Percentiles rank a stretch among this genome's conserved stretches.
phyloP scores from a whole-genome alignment of 2,329 filamentous ascomycete genomes.

The Botrytis deweyae region DNA sequence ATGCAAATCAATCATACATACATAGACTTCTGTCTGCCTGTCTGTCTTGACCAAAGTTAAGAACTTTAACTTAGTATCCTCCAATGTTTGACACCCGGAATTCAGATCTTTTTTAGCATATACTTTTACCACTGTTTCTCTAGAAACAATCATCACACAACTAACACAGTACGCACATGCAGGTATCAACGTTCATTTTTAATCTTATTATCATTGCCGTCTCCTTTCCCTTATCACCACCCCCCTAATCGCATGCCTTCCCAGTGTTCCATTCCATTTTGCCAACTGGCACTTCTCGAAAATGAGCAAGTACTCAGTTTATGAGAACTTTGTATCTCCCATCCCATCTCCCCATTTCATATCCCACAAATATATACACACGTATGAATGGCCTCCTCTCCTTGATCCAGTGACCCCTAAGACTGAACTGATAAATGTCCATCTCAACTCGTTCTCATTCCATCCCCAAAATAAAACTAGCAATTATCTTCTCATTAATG shows the following conservation, averaged over 20 bases:
- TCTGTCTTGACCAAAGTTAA: not conserved
- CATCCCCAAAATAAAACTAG: constrained; percentile 12
- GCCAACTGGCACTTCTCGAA: not conserved
- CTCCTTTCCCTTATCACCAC: not conserved
- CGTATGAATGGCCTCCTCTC: not conserved
- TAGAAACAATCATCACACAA: not conserved
- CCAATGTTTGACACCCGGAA: not conserved
- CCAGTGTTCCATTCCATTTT: not conserved
- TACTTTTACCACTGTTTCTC: not conserved
- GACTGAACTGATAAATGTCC: not conserved
- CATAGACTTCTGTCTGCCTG: not conserved
- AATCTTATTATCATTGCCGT: constrained; percentile 8
- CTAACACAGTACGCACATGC: not conserved
- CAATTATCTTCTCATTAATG: constrained; percentile 17
- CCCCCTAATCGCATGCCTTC: not conserved
- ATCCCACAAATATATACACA: constrained; percentile 15
- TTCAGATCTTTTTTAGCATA: not conserved
- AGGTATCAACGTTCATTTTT: not conserved
- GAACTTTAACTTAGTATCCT: not conserved
- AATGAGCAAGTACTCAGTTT: not conserved
- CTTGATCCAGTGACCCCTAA: not conserved
- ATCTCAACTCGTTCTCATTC: not conserved
- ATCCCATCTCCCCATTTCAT: constrained; percentile 2
- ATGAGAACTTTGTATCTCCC: not conserved
- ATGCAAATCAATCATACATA: not conserved